Evolutionary conservation across 2,329 filamentous ascomycete genomes (phyloP).

Genomic region (Talaromyces sp.): DNA sequence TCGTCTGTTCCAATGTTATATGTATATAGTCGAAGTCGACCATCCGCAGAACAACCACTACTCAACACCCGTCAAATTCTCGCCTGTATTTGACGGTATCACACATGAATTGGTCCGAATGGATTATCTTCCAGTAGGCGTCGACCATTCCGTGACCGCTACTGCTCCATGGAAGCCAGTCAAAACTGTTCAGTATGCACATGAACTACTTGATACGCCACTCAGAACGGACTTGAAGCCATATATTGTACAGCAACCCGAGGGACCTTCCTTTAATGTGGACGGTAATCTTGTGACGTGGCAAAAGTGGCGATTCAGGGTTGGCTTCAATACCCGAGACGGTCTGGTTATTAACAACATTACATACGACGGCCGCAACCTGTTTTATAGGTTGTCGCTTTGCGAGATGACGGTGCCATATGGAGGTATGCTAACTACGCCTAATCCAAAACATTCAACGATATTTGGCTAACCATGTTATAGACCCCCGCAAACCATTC

Average conservation of each 20-base stretch:
- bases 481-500: constrained; percentile 61
- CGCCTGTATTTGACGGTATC: constrained; percentile 51
- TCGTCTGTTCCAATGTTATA: constrained; percentile 38
- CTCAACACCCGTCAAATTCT: constrained; percentile 33
- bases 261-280: constrained; percentile 57
- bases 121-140: constrained; percentile 63
- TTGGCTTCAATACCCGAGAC: constrained; percentile 59
- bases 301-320: constrained; percentile 62
- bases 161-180: constrained; percentile 54
- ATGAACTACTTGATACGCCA: constrained; percentile 46
- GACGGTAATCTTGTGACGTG: constrained; percentile 55
- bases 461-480: not conserved
- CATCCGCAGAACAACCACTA: constrained; percentile 37
- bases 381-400: constrained; percentile 63
- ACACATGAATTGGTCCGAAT: constrained; percentile 63
- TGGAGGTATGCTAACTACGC: constrained; percentile 25
- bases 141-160: constrained; percentile 54
- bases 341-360: constrained; percentile 65
- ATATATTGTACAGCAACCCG: constrained; percentile 59
- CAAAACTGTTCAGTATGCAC: constrained; percentile 49
- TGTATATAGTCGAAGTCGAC: constrained; percentile 34
- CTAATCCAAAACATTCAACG: not conserved
- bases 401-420: constrained; percentile 59
- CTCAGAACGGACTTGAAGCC: constrained; percentile 57
- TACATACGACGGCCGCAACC: constrained; percentile 55